phyloP scores from a whole-genome alignment of 768 basidiomycete genomes.

The Tricholoma flavovirens region DNA sequence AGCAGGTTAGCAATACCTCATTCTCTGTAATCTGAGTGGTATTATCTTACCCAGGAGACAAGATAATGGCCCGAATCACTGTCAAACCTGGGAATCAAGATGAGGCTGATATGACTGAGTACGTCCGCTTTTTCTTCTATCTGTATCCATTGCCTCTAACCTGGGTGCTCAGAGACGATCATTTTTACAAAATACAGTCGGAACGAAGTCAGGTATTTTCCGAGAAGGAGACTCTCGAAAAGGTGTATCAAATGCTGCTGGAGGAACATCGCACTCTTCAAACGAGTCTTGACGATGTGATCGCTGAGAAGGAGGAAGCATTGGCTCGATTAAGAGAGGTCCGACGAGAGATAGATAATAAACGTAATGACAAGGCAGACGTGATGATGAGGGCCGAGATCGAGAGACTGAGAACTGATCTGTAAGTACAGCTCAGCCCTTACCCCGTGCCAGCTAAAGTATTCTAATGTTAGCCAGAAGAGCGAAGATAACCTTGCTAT shows the following conservation, averaged over 20 bases:
- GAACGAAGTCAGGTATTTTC: constrained; percentile 70
- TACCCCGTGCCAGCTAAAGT: constrained; percentile 16
- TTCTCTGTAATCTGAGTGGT: neutral
- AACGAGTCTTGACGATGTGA: constrained; percentile 67
- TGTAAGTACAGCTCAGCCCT: constrained; percentile 52
- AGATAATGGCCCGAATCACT: constrained; percentile 77
- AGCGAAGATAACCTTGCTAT: constrained; percentile 88
- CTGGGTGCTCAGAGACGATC: constrained; percentile 62
- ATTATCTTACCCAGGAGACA: neutral
- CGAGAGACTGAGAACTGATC: constrained; percentile 70
- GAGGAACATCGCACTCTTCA: constrained; percentile 75
- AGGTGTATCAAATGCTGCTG: constrained; percentile 67
- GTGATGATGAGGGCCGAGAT: constrained; percentile 76
- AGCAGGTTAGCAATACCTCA: constrained; percentile 54
- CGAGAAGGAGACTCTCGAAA: constrained; percentile 85
- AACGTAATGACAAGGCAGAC: constrained; percentile 67
- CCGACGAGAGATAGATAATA: constrained; percentile 52
- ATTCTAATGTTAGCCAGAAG: constrained; percentile 64
- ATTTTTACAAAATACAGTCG: constrained; percentile 81
- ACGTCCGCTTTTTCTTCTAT: constrained; percentile 22
- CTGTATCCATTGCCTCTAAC: constrained; percentile 4
- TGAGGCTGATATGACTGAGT: constrained; percentile 77
- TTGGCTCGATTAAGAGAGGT: constrained; percentile 55
- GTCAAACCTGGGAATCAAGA: constrained; percentile 41
- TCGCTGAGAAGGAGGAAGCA: constrained; percentile 76